Evolutionary conservation across 108 stramenopile genomes (phyloP), one percentile per base, ranked within the genome.

Genomic region (Cyclotella cryptica): DNA sequence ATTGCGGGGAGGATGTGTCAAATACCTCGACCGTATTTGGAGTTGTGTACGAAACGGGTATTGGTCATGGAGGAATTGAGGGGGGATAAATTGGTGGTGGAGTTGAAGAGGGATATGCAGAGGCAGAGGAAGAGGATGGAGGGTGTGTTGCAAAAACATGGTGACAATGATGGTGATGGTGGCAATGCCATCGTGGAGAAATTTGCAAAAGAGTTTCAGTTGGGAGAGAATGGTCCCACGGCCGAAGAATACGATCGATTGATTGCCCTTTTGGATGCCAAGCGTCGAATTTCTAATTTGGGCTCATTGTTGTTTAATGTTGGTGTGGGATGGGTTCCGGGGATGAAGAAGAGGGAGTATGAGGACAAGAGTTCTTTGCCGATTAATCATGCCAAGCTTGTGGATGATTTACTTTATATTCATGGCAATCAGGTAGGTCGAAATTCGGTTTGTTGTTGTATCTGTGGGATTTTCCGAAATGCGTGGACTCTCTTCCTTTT

Each of bases 1-100:
- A 44, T 45, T 65, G 26, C 10, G 13, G 60, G 60, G 35, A 19
- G 22, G 42, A 43, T 80, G 14, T 91, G 88, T 47, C 78, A 71
- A 8, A 89, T 96, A 18, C 93, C 93, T 1, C 84, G 80, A 61
- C 86, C 93, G 6, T 87, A 88, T 61, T 40, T 88, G 53, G 86
- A 93, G 3, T 46, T 88, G 17, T 92, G 86, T 54, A 94, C 91
- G 12, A 87, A 89, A 72, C 59, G 88, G 15, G 91, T 96, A 3
- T 69, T 96, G 45, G 93, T 96, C 19, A 94, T 94, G 93, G 90
- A 94, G 57, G 88, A 92, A 69, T 68, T 96, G 26, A 79, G 87
- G 42, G 94, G 94, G 10, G 86, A 87, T 14, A 93, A 93, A 64
- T 60, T 95, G 43, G 84, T 80, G n/a, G 88, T 73, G 26, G 94